phyloP scores from a whole-genome alignment of 2,329 filamentous ascomycete species.

The Podosphaera fusca region DNA sequence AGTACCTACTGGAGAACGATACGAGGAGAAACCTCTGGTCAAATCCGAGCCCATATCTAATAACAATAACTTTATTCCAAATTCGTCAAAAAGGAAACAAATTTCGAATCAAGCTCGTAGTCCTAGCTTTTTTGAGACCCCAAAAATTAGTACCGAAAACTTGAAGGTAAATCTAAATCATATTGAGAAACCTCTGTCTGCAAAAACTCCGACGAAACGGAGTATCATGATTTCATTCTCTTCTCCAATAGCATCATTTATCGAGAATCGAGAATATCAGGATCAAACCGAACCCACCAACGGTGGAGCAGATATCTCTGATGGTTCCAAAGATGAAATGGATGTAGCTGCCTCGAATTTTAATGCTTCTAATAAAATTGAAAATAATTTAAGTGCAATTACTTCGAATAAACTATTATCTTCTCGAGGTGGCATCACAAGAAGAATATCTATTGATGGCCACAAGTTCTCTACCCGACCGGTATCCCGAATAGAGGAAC shows the following conservation, averaged over 20 bases:
- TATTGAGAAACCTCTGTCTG: conserved; percentile 26
- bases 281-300: conserved; percentile 5
- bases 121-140: too few relatives aligned
- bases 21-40: not conserved
- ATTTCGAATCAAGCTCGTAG: too few relatives aligned
- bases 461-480: conserved; percentile 37
- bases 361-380: not conserved
- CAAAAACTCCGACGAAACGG: conserved; percentile 18
- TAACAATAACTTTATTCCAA: too few relatives aligned
- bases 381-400: not conserved
- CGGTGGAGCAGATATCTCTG: conserved; percentile 5
- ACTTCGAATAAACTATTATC: not conserved
- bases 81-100: too few relatives aligned
- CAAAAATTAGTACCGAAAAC: too few relatives aligned
- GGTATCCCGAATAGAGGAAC: conserved; percentile 53
- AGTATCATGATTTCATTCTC: conserved; percentile 62
- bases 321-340: conserved; percentile 9
- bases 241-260: conserved; percentile 50
- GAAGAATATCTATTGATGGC: conserved; percentile 24
- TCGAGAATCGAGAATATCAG: conserved; percentile 23
- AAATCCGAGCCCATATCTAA: too few relatives aligned
- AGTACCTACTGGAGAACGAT: conserved; percentile 4
- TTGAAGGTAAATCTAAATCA: conserved; percentile 35
- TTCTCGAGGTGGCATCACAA: not conserved
- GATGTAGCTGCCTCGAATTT: conserved; percentile 1